phyloP scores from a whole-genome alignment of 257 asterid species.

The Solanum clarkiae region DNA sequence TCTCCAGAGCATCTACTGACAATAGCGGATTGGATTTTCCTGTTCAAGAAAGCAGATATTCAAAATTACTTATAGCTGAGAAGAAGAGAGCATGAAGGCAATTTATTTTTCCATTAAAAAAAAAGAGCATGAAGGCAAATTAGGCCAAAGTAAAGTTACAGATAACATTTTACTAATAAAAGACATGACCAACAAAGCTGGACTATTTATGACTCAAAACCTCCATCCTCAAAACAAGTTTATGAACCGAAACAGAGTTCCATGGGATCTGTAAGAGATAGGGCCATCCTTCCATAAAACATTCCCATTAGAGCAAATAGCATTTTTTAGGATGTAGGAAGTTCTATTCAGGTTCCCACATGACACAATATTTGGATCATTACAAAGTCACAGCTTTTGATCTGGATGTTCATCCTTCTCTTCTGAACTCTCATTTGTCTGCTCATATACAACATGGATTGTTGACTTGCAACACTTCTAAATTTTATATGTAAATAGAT shows the following conservation, averaged over 20 bases:
- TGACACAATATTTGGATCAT: background rate
- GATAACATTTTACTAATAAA: background rate
- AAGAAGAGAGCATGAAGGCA: background rate
- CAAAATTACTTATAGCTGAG: background rate
- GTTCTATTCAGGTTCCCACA: background rate
- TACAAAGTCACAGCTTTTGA: background rate
- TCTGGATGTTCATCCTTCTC: background rate
- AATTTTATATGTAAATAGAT: background rate
- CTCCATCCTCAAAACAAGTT: background rate
- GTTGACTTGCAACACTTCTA: background rate
- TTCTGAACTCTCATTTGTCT: background rate
- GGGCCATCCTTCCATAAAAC: background rate
- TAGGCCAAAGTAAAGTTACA: background rate
- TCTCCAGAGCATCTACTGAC: constrained; percentile 93
- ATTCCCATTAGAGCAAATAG: background rate
- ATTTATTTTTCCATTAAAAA: background rate
- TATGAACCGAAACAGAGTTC: background rate
- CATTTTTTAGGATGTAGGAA: background rate
- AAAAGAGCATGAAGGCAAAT: background rate
- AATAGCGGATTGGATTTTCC: constrained; percentile 42
- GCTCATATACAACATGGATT: background rate
- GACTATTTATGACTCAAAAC: background rate
- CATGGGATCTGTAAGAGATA: background rate
- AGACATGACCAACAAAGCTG: background rate
- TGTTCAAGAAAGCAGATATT: constrained; percentile 12